Evolutionary conservation across 1,284 basidiomycete genomes (phyloP).

Genomic region (Heterobasidion annosum): DNA sequence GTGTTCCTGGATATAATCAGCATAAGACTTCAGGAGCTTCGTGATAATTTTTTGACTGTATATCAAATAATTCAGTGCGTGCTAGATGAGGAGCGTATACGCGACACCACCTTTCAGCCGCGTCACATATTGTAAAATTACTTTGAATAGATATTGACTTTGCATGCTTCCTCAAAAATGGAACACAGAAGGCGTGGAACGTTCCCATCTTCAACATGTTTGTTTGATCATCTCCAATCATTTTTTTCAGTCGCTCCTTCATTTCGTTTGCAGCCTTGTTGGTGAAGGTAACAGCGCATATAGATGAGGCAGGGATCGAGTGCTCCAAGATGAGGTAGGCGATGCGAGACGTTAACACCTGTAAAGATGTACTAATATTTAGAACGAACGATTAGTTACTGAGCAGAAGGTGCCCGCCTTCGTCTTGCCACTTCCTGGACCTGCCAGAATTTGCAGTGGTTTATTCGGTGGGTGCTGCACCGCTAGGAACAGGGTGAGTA

Average conservation of each 20-base stretch:
- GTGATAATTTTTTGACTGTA: slow-evolving; percentile 57
- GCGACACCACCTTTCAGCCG: slow-evolving; percentile 64
- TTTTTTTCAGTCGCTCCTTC: slow-evolving; percentile 59
- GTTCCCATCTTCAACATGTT: slow-evolving; percentile 68
- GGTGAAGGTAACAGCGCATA: slow-evolving; percentile 80
- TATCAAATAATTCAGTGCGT: no score
- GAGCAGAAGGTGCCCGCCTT: slow-evolving; percentile 24
- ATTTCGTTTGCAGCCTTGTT: slow-evolving; percentile 92
- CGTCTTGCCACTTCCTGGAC: slow-evolving; percentile 75
- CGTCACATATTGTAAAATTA: slow-evolving; percentile 81
- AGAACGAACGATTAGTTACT: not conserved
- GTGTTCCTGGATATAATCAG: slow-evolving; percentile 35
- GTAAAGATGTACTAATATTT: slow-evolving; percentile 20
- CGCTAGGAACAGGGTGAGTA: slow-evolving; percentile 32
- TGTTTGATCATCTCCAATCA: slow-evolving; percentile 64
- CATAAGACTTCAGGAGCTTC: slow-evolving; percentile 49
- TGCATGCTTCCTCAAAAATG: slow-evolving; percentile 63
- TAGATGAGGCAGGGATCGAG: slow-evolving; percentile 44
- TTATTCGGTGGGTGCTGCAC: slow-evolving; percentile 53
- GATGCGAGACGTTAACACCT: slow-evolving; percentile 76
- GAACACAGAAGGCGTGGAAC: slow-evolving; percentile 77
- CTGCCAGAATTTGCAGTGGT: slow-evolving; percentile 78
- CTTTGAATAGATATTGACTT: slow-evolving; percentile 50
- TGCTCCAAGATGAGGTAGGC: slow-evolving; percentile 66
- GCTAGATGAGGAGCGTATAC: no score